Evolutionary conservation across 176 grass and related monocot genomes (phyloP).

Genomic region (Cenchrus purpureus): DNA sequence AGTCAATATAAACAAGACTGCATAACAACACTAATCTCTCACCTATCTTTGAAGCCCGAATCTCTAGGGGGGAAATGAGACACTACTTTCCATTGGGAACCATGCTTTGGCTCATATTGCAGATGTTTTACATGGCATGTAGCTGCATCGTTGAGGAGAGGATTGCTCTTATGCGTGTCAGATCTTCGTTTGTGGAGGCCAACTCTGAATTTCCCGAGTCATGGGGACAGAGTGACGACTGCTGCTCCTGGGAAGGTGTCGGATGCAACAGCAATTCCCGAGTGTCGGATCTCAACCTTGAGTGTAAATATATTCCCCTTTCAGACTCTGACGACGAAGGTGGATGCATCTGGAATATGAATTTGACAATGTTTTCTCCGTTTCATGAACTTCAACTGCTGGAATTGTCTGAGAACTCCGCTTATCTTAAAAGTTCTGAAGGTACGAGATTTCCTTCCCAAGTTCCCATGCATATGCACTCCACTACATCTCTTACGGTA

Average conservation of each 20-base stretch:
- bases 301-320: too few species aligned
- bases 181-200: background rate
- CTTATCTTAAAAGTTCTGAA: background rate
- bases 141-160: conserved; percentile 10
- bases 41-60: too few species aligned
- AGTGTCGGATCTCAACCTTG: background rate
- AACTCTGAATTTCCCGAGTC: background rate
- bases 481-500: background rate
- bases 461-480: background rate
- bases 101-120: background rate
- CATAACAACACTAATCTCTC: too few species aligned
- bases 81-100: background rate
- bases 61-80: background rate
- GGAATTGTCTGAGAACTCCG: background rate
- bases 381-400: conserved; percentile 6
- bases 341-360: background rate
- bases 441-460: background rate
- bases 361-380: background rate
- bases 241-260: conserved; percentile 11
- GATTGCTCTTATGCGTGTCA: background rate
- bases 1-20: too few species aligned
- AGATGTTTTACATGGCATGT: background rate
- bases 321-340: too few species aligned
- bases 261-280: background rate
- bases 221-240: conserved; percentile 21